A percentile compares a stretch with the other conserved stretches of the same genome.
phyloP scores from a whole-genome alignment of 352 stramenopile genomes.

The Phytophthora foliorum region DNA sequence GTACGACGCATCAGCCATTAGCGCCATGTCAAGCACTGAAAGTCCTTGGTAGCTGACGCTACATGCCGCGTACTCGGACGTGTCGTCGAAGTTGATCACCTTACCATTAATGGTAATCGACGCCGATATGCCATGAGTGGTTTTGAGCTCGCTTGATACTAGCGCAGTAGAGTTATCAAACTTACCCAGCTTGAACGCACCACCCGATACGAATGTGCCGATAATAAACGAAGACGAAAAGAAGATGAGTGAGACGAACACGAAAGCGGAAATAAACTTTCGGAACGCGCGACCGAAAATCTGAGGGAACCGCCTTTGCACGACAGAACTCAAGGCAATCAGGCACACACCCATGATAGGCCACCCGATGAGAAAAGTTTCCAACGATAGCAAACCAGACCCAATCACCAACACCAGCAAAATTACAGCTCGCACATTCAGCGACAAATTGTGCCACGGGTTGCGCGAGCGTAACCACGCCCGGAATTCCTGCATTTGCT shows the following conservation, averaged over 20 bases:
- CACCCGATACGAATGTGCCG: slow-evolving; percentile 72
- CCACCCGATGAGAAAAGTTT: slow-evolving; percentile 77
- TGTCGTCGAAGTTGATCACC: slow-evolving; percentile 55
- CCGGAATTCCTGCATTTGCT: slow-evolving; percentile 55
- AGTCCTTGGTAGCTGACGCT: slow-evolving; percentile 69
- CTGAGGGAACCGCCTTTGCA: slow-evolving; percentile 79
- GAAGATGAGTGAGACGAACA: slow-evolving; percentile 83
- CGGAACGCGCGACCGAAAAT: slow-evolving; percentile 80
- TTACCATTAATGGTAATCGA: slow-evolving; percentile 55
- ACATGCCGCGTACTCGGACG: slow-evolving; percentile 78
- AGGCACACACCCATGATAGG: slow-evolving; percentile 79
- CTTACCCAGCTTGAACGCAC: slow-evolving; percentile 62
- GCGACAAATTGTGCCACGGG: slow-evolving; percentile 63
- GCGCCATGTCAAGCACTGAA: slow-evolving; percentile 78
- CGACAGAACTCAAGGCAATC: slow-evolving; percentile 70
- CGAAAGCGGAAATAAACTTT: slow-evolving; percentile 80
- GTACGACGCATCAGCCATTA: slow-evolving; percentile 84
- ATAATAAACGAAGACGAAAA: slow-evolving; percentile 86
- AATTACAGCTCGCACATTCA: slow-evolving; percentile 53
- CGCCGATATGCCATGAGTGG: slow-evolving; percentile 36
- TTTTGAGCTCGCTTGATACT: slow-evolving; percentile 31
- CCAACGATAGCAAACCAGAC: slow-evolving; percentile 65
- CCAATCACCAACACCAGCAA: slow-evolving; percentile 65
- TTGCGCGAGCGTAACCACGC: slow-evolving; percentile 50
- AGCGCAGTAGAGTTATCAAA: slow-evolving; percentile 55